Evolutionary conservation across 768 basidiomycete species (phyloP).

Genomic region (Trametes cubensis): DNA sequence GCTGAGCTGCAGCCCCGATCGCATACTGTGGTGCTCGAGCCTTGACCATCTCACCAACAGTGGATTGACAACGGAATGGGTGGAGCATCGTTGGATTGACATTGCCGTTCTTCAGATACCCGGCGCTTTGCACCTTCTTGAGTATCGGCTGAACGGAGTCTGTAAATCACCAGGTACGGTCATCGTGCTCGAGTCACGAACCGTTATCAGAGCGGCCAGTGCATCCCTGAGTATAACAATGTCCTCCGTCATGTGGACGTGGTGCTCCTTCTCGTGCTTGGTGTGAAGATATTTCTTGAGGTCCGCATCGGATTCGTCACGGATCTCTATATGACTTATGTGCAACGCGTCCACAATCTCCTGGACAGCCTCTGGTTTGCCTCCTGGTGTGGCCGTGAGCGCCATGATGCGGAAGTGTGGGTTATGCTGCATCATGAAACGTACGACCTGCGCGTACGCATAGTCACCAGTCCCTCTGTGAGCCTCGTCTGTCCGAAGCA

Average conservation of each 20-base stretch:
- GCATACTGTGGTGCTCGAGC: conserved; percentile 49
- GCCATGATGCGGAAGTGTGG: conserved; percentile 92
- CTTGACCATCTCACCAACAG: conserved; percentile 41
- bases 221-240: conserved; percentile 67
- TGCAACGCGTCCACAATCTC: conserved; percentile 89
- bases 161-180: neutral
- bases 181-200: conserved; percentile 37
- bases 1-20: conserved; percentile 49
- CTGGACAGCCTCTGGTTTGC: conserved; percentile 86
- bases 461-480: conserved; percentile 94
- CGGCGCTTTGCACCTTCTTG: conserved; percentile 39
- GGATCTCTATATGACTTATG: conserved; percentile 92
- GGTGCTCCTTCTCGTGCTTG: conserved; percentile 83
- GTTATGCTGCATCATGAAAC: conserved; percentile 92
- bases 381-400: conserved; percentile 93
- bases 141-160: conserved; percentile 37
- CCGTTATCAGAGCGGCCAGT: conserved; percentile 75
- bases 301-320: conserved; percentile 89
- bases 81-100: conserved; percentile 67
- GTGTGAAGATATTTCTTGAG: conserved; percentile 83
- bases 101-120: conserved; percentile 47
- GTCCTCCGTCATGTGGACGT: conserved; percentile 72
- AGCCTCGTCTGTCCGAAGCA: conserved; percentile 74
- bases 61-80: conserved; percentile 58
- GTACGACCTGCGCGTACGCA: conserved; percentile 86